A percentile compares a stretch with the other conserved stretches of the same genome.
Evolutionary conservation across 192 early-diverging fungal genomes (phyloP).

Genomic region (Lunasporangiospora selenospora): DNA sequence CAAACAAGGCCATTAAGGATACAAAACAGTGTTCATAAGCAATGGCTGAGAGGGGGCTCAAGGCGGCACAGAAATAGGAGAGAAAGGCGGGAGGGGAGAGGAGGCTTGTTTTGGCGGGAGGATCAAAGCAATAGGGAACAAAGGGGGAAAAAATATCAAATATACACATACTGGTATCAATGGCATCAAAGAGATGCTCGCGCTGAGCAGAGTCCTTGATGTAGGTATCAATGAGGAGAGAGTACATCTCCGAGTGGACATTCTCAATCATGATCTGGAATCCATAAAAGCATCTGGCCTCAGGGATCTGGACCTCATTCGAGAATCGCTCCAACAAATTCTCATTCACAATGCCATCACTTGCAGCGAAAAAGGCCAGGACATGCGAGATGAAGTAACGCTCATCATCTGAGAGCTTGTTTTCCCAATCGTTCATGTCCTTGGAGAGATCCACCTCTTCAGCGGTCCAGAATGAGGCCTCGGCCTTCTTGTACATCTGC

Average conservation of each 20-base stretch:
- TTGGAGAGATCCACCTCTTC: slow-evolving; percentile 96
- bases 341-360: slow-evolving; percentile 97
- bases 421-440: slow-evolving; percentile 91
- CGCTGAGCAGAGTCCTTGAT: slow-evolving; percentile 87
- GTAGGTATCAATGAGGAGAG: slow-evolving; percentile 94
- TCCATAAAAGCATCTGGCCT: slow-evolving; percentile 93
- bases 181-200: slow-evolving; percentile 89
- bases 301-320: slow-evolving; percentile 92
- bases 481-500: slow-evolving; percentile 98
- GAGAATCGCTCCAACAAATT: slow-evolving; percentile 91
- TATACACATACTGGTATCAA: slow-evolving; percentile 77
- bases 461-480: slow-evolving; percentile 97
- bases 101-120: background rate
- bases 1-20: slow-evolving; percentile 2
- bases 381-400: slow-evolving; percentile 92
- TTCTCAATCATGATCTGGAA: slow-evolving; percentile 99
- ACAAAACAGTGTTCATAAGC: background rate
- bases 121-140: background rate
- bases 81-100: background rate
- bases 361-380: slow-evolving; percentile 94
- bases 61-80: background rate
- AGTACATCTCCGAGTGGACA: slow-evolving; percentile 96
- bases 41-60: background rate
- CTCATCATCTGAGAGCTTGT: slow-evolving; percentile 84
- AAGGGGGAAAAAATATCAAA: slow-evolving; percentile 1